A percentile compares a stretch with the other conserved stretches of the same genome.
Evolutionary conservation across 2,329 filamentous ascomycete species (phyloP).

Genomic region (Coleophoma cylindrospora): DNA sequence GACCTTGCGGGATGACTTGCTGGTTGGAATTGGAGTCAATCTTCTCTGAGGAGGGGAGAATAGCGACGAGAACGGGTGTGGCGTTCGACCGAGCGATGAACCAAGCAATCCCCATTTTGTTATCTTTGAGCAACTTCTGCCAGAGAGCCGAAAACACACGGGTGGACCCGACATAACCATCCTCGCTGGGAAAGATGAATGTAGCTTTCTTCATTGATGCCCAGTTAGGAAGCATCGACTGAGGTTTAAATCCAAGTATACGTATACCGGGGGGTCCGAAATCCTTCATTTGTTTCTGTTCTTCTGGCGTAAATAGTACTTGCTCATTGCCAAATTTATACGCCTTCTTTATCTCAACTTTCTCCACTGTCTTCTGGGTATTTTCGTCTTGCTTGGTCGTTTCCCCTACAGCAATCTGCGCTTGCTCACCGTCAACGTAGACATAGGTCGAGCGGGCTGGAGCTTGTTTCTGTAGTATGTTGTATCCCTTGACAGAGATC

Average conservation of each 20-base stretch:
- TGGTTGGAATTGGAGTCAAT: slow-evolving; percentile 60
- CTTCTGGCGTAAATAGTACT: slow-evolving; percentile 79
- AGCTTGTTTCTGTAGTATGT: slow-evolving; percentile 78
- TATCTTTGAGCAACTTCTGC: slow-evolving; percentile 73
- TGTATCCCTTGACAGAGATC: slow-evolving; percentile 92
- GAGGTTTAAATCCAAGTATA: slow-evolving; percentile 90
- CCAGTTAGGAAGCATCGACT: slow-evolving; percentile 72
- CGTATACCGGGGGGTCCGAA: slow-evolving; percentile 82
- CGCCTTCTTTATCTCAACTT: slow-evolving; percentile 78
- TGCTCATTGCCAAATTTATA: slow-evolving; percentile 95
- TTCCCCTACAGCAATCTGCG: slow-evolving; percentile 71
- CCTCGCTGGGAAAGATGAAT: slow-evolving; percentile 92
- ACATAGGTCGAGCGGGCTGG: slow-evolving; percentile 81
- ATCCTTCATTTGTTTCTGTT: slow-evolving; percentile 70
- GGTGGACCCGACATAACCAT: slow-evolving; percentile 84
- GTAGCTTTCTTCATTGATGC: slow-evolving; percentile 79
- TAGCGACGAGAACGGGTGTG: slow-evolving; percentile 71
- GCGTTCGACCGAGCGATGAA: slow-evolving; percentile 79
- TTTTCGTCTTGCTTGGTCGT: slow-evolving; percentile 76
- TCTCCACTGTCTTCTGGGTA: slow-evolving; percentile 70
- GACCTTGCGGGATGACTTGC: slow-evolving; percentile 71
- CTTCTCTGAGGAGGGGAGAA: slow-evolving; percentile 69
- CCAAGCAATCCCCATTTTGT: slow-evolving; percentile 86
- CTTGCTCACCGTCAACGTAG: slow-evolving; percentile 79
- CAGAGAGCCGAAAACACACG: slow-evolving; percentile 89